Conservation (phyloP, 192 early-diverging fungal genomes). For the Paraglomus brasilianum region DNA sequence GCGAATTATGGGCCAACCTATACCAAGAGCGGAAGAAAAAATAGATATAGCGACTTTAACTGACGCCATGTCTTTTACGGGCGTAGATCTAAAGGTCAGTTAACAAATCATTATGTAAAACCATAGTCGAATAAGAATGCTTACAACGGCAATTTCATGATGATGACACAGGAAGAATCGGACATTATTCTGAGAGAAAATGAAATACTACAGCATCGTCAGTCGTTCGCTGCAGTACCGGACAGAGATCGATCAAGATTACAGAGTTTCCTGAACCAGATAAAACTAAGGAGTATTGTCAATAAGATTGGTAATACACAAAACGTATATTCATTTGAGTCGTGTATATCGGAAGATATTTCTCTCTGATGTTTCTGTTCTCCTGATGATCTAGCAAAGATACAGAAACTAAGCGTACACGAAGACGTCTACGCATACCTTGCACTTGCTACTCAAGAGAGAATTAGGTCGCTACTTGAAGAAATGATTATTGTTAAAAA, state of each 20-base stretch:
- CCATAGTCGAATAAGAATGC: background rate
- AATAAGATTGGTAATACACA: slow-evolving; percentile 43
- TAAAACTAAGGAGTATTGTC: slow-evolving; percentile 37
- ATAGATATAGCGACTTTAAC: background rate
- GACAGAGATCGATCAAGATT: slow-evolving; percentile 34
- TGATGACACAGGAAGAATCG: slow-evolving; percentile 45
- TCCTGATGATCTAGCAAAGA: slow-evolving; percentile 31
- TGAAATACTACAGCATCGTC: slow-evolving; percentile 30
- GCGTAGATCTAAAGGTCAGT: background rate
- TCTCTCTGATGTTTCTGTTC: background rate
- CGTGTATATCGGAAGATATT: background rate
- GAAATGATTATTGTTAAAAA: slow-evolving; percentile 69
- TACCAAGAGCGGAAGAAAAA: background rate
- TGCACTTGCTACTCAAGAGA: slow-evolving; percentile 67
- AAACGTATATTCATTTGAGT: background rate
- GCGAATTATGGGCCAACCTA: too few relatives aligned
- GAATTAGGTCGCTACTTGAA: slow-evolving; percentile 62
- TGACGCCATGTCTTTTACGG: slow-evolving; percentile 6
- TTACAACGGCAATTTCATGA: background rate
- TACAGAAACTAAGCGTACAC: slow-evolving; percentile 45
- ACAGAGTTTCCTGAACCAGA: slow-evolving; percentile 51
- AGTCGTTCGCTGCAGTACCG: slow-evolving; percentile 19
- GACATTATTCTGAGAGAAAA: slow-evolving; percentile 56
- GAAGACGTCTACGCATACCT: slow-evolving; percentile 62
- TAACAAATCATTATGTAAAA: background rate